A percentile compares a stretch with the other conserved stretches of the same genome.
phyloP scores from a whole-genome alignment of 2,329 filamentous ascomycete genomes.

The Fulvia fulva region DNA sequence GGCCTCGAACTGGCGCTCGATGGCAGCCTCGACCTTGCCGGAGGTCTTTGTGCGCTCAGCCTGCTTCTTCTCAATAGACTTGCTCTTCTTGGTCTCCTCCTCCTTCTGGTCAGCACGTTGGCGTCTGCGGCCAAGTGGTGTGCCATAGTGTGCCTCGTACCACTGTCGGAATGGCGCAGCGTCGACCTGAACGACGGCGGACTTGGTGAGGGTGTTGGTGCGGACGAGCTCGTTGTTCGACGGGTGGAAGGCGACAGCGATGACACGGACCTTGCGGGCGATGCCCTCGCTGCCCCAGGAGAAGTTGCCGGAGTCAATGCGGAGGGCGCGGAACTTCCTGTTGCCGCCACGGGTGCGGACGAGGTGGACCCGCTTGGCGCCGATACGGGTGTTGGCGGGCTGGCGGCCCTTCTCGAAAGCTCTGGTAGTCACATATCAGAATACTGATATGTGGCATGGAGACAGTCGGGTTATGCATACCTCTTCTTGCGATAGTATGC shows the following conservation, averaged over 20 bases:
- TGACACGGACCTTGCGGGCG: slow-evolving; percentile 98
- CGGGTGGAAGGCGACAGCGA: slow-evolving; percentile 96
- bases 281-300: slow-evolving; percentile 97
- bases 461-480: slow-evolving; percentile 55
- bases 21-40: slow-evolving; percentile 87
- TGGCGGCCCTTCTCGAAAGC: slow-evolving; percentile 99
- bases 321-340: slow-evolving; percentile 98
- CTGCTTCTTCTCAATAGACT: slow-evolving; percentile 95
- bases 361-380: slow-evolving; percentile 91
- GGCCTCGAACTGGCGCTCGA: slow-evolving; percentile 99
- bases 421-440: slow-evolving; percentile 74
- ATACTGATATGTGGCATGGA: slow-evolving; percentile 62
- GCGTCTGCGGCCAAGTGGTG: slow-evolving; percentile 82
- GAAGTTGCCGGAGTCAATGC: slow-evolving; percentile 98
- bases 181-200: slow-evolving; percentile 97
- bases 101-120: slow-evolving; percentile 65
- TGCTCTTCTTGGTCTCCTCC: slow-evolving; percentile 82
- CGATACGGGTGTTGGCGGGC: slow-evolving; percentile 99
- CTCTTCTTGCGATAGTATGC: slow-evolving; percentile 58
- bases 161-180: slow-evolving; percentile 98
- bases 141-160: slow-evolving; percentile 99
- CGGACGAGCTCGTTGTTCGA: slow-evolving; percentile 99
- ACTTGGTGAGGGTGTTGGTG: slow-evolving; percentile 99
- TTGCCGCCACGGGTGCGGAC: slow-evolving; percentile 97
- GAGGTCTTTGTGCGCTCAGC: slow-evolving; percentile 71